These are phyloP conservation scores for Scedosporium minutisporum DNA, from an alignment of 2,329 filamentous ascomycete genomes.

Conservation along the genomic window DNA sequence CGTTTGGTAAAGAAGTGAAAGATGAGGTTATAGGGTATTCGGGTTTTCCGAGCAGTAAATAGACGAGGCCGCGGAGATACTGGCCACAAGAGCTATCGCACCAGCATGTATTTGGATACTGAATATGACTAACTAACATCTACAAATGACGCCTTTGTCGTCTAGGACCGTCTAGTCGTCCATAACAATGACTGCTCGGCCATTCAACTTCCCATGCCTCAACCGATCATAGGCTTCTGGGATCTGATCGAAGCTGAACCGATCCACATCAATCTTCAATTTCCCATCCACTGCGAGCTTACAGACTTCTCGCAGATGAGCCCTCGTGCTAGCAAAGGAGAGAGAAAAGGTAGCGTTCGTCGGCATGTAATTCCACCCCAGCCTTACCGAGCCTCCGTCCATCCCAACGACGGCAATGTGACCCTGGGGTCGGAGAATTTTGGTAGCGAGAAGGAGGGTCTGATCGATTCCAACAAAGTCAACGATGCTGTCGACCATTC, in stretches of 20 bases:
- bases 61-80: too few species aligned
- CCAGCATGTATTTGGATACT: too few species aligned
- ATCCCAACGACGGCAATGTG: not conserved
- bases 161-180: not conserved
- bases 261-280: not conserved
- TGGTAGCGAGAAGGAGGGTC: not conserved
- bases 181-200: not conserved
- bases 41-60: too few species aligned
- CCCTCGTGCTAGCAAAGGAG: not conserved
- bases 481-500: not conserved
- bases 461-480: not conserved
- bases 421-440: not conserved
- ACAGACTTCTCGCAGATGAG: not conserved
- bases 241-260: not conserved
- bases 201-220: not conserved
- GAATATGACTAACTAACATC: too few species aligned
- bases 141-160: too few species aligned
- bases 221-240: not conserved
- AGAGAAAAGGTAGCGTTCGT: not conserved
- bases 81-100: too few species aligned
- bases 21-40: too few species aligned
- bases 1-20: too few species aligned
- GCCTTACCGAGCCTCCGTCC: not conserved
- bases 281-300: not conserved
- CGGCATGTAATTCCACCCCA: not conserved